Base-by-base conservation (phyloP, 805 yeast species). In the Wickerhamomyces ciferrii region DNA sequence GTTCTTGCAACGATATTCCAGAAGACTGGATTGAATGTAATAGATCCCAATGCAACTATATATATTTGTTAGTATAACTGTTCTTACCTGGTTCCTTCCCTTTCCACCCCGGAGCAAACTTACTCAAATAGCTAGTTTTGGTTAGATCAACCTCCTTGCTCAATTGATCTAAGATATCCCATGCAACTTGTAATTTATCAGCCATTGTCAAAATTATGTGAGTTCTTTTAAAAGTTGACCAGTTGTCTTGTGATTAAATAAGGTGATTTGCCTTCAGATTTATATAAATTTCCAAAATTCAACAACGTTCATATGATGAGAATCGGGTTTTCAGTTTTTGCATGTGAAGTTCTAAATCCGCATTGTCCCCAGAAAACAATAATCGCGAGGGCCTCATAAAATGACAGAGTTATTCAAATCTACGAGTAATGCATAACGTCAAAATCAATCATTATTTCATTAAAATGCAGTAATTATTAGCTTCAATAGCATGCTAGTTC, bases 1-100 rank as follows among this genome's bases (percentile, higher is more conserved):
- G 78, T 58, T 56, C 98, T 77, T 6, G 99, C 99, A 20, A 79
- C 95, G 48, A 85, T 75, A 65, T 94, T 94, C 99, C 99, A 94
- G 63, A 91, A 92, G 29, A 87, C 78, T 17, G 99, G 99, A 64
- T 94, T 94, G 78, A 94, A 91, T 15, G 83, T 81, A 55, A 94
- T 86, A 27, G 86, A 78, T 9, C 72, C 75, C 25, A 87, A 62
- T 5, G 92, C 79, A 48, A 69, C 74, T 58, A 21, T 32, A 1
- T 17, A 5, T 13, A 20, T 20, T 14, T 13, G 31, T 27, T 27
- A 27, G 31, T 27, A n/a, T 27, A 27, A 8, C 25, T 23, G 25
- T 6, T 27, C 31, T 13, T 9, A 8, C 11, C 31, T 23, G 5
- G 25, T 6, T 23, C 25, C 8, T 5, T 10, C 14, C 11, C 11